Evolutionary conservation across 2,329 filamentous ascomycete genomes (phyloP), one percentile per base, ranked within the genome.

Genomic region (Leptodontidium sp.): DNA sequence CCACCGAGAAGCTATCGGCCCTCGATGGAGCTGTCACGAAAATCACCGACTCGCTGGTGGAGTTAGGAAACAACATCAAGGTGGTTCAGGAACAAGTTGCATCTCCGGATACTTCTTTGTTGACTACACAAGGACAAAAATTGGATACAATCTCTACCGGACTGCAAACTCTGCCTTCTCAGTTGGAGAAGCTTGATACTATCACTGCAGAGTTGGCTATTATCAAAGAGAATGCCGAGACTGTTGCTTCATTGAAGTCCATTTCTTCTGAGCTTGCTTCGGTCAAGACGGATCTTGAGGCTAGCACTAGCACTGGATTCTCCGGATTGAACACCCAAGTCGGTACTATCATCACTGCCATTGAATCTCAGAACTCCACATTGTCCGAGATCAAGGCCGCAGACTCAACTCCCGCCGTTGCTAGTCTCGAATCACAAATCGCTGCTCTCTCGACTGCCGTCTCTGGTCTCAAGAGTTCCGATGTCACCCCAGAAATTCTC

Each of bases 381-480:
- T 62, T 78, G 38, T 65, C 70, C 7, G 74, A 75, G 17, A 77
- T 77, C 66, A 77, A 77, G 70, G 66, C 65, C 53, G 70, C 74
- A 15, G 72, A 76, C 70, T 72, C 68, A 45, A 62, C 70, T 45
- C 69, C 73, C 1, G 70, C 75, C 49, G 58, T 75, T 15, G 65
- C 69, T 53, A 67, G 66, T n/a, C 59, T 74, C 1, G 72, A 76
- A 45, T 64, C 72, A 45, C 50, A 73, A 66, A 65, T 73, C 57
- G 68, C 40, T 24, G 65, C 72, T 24, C 65, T 75, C 47, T 55
- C 52, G 32, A 59, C 61, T 21, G 29, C 66, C 1, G 45, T 75
- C 29, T 69, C 68, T 8, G 70, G 67, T 9, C 74, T 72, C 50
- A 70, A 73, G 57, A 63, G 57, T 11, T 52, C 53, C 5, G 66